Evolutionary conservation across 768 basidiomycete species (phyloP).

Genomic region (Tylopilus intermedius): DNA sequence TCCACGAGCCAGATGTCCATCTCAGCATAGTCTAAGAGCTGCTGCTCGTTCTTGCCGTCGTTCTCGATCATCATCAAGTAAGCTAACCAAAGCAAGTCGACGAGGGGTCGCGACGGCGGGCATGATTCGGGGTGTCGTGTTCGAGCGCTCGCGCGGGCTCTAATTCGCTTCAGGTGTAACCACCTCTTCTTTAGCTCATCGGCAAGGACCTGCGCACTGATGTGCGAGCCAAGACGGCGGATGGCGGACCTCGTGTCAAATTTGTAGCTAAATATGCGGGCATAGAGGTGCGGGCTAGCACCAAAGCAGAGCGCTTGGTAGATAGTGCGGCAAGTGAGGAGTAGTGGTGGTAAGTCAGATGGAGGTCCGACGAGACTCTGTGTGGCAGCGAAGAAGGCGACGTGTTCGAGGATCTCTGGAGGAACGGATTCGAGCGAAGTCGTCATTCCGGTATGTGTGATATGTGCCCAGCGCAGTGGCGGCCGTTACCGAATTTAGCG

Average conservation of each 20-base stretch:
- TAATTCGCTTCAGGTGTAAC: constrained; percentile 52
- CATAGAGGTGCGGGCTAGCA: constrained; percentile 66
- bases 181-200: constrained; percentile 65
- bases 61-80: constrained; percentile 82
- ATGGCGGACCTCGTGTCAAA: constrained; percentile 56
- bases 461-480: too few relatives aligned
- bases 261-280: constrained; percentile 59
- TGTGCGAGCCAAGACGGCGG: constrained; percentile 44
- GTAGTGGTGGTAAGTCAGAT: constrained; percentile 50
- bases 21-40: constrained; percentile 63
- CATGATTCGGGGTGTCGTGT: constrained; percentile 19
- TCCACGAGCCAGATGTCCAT: constrained; percentile 61
- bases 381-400: constrained; percentile 63
- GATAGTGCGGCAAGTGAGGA: constrained; percentile 45
- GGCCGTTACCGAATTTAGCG: constrained; percentile 4
- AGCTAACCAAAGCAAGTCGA: constrained; percentile 56
- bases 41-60: constrained; percentile 64
- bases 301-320: constrained; percentile 46
- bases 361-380: constrained; percentile 56
- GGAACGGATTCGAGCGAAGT: constrained; percentile 50
- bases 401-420: constrained; percentile 73
- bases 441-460: constrained; percentile 7
- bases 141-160: constrained; percentile 29
- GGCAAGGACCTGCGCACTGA: constrained; percentile 42
- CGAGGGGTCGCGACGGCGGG: constrained; percentile 13